These are phyloP conservation scores for Panicum hallii DNA, from an alignment of 202 grass and related monocot genomes.

Conservation along the genomic window DNA sequence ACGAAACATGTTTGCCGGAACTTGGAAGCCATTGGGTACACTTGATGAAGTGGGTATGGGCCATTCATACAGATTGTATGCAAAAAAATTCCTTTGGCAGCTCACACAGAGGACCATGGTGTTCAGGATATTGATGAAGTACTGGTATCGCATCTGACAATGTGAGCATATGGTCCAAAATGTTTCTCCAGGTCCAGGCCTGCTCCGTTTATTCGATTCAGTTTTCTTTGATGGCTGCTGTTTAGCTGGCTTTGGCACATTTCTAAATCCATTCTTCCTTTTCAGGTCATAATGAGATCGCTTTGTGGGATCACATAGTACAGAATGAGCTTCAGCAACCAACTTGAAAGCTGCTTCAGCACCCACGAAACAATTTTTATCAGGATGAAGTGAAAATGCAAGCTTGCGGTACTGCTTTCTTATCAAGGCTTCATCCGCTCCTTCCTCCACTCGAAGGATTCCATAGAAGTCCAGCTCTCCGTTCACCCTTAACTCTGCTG, in stretches of 20 bases:
- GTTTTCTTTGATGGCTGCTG: slow-evolving; percentile 50
- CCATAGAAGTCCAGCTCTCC: slow-evolving; percentile 68
- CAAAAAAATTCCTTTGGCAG: slow-evolving; percentile 66
- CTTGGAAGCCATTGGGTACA: slow-evolving; percentile 40
- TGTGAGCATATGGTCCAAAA: slow-evolving; percentile 79
- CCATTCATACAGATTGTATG: slow-evolving; percentile 63
- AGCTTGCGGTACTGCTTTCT: slow-evolving; percentile 88
- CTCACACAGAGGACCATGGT: slow-evolving; percentile 57
- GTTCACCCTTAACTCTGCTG: slow-evolving; percentile 60
- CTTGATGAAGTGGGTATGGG: slow-evolving; percentile 37
- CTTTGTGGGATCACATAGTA: slow-evolving; percentile 64
- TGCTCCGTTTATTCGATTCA: slow-evolving; percentile 38
- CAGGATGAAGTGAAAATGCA: slow-evolving; percentile 89
- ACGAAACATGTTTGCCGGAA: slow-evolving; percentile 48
- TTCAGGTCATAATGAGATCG: slow-evolving; percentile 72
- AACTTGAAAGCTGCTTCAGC: slow-evolving; percentile 96
- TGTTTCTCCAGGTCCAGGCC: slow-evolving; percentile 37
- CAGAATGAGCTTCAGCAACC: slow-evolving; percentile 74
- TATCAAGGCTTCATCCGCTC: slow-evolving; percentile 64
- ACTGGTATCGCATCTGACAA: slow-evolving; percentile 70
- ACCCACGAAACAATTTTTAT: slow-evolving; percentile 88
- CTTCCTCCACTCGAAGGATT: slow-evolving; percentile 76
- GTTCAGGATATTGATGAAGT: slow-evolving; percentile 62
- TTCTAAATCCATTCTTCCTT: slow-evolving; percentile 57
- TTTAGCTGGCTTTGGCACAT: slow-evolving; percentile 45